These are phyloP conservation scores for Serendipita sp. DNA, from an alignment of 768 basidiomycete genomes.

Conservation along the genomic window DNA sequence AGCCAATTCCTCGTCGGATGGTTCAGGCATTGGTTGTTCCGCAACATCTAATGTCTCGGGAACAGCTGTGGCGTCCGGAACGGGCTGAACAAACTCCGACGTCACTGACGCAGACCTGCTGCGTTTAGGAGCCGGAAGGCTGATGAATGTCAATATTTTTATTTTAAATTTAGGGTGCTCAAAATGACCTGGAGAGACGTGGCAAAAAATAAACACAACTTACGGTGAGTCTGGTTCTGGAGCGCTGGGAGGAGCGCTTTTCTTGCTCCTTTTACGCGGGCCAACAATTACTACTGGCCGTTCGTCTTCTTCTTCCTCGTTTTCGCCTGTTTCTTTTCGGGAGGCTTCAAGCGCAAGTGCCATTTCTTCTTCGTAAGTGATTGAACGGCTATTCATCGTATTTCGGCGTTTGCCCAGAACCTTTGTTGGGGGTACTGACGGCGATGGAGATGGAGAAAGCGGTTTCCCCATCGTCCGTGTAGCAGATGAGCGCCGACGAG, in stretches of 20 bases:
- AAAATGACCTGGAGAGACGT: neutral
- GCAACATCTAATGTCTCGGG: neutral
- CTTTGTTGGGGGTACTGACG: constrained; percentile 32
- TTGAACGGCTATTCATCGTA: constrained; percentile 96
- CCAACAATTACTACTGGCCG: constrained; percentile 28
- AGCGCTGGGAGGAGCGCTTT: constrained; percentile 20
- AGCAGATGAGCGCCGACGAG: constrained; percentile 11
- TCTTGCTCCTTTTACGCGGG: constrained; percentile 52
- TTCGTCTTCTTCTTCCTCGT: constrained; percentile 23
- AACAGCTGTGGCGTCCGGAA: constrained; percentile 20
- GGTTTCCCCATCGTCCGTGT: constrained; percentile 17
- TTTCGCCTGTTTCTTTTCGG: constrained; percentile 20
- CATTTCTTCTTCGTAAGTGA: constrained; percentile 74
- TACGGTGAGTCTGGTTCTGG: constrained; percentile 23
- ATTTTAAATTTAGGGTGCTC: neutral
- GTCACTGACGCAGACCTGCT: constrained; percentile 59
- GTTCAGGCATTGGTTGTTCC: neutral
- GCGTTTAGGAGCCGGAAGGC: constrained; percentile 46
- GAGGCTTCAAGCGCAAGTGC: constrained; percentile 12
- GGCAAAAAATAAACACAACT: neutral
- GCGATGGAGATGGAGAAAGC: constrained; percentile 57
- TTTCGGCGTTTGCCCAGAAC: constrained; percentile 52
- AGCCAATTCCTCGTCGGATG: constrained; percentile 10
- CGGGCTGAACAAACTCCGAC: constrained; percentile 39
- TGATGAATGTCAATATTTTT: constrained; percentile 6